phyloP scores from a whole-genome alignment of 768 basidiomycete species.

The Mycena alexandri region DNA sequence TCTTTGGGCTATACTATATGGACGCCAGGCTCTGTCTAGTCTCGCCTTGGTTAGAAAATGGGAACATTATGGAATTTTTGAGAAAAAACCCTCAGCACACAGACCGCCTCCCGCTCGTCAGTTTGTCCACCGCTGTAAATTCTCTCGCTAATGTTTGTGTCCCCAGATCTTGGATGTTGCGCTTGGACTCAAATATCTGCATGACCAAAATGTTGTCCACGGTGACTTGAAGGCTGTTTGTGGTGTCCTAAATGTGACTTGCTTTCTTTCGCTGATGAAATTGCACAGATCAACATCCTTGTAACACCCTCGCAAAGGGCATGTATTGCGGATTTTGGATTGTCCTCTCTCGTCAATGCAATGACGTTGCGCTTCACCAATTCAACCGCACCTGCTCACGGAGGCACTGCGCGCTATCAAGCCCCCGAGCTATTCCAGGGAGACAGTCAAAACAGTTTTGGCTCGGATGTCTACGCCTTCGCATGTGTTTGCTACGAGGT shows the following conservation, averaged over 20 bases:
- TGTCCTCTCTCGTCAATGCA: conserved; percentile 43
- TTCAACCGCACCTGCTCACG: conserved; percentile 36
- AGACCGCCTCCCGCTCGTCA: conserved; percentile 20
- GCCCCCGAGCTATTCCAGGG: conserved; percentile 51
- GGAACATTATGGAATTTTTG: conserved; percentile 40
- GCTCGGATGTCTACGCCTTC: conserved; percentile 58
- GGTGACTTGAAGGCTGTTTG: too few species aligned
- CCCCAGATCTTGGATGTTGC: background rate
- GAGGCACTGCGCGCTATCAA: conserved; percentile 46
- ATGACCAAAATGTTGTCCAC: conserved; percentile 32
- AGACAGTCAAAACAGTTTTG: conserved; percentile 37
- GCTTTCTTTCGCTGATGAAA: conserved; percentile 3
- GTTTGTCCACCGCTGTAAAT: conserved; percentile 1
- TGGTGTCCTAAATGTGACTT: background rate
- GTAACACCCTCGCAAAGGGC: too few species aligned
- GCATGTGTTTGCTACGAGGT: too few species aligned
- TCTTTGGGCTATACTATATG: conserved; percentile 39
- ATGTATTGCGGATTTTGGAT: too few species aligned
- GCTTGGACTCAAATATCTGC: conserved; percentile 32
- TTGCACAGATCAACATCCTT: too few species aligned
- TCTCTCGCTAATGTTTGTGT: too few species aligned
- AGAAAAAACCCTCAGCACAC: background rate
- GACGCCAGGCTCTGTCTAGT: conserved; percentile 38
- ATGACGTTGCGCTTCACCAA: conserved; percentile 34
- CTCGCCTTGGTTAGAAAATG: conserved; percentile 47